phyloP scores from a whole-genome alignment of 345 rosid species.

The Mallotus nudiflorus region DNA sequence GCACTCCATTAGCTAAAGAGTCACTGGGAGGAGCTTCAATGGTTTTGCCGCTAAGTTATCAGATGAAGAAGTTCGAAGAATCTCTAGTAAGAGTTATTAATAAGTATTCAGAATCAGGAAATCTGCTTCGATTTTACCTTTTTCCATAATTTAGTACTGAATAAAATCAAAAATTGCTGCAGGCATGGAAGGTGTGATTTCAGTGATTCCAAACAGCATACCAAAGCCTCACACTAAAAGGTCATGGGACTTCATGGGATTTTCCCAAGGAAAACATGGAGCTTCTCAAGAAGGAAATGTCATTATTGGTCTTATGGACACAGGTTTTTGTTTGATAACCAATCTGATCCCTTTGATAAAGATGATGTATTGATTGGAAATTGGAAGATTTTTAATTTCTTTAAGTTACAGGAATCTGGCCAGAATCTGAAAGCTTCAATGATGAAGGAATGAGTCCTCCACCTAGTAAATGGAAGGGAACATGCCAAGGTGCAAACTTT shows the following conservation, averaged over 20 bases:
- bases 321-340: no score
- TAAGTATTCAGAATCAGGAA: no score
- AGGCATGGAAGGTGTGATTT: constrained; percentile 32
- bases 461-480: constrained; percentile 16
- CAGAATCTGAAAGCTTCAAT: constrained; percentile 21
- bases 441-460: constrained; percentile 10
- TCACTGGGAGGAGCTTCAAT: constrained; percentile 40
- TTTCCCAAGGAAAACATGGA: constrained; percentile 7
- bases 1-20: constrained; percentile 28
- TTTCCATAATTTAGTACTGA: no score
- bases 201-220: constrained; percentile 23
- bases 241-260: constrained; percentile 29
- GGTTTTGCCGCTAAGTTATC: constrained; percentile 52
- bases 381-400: not conserved
- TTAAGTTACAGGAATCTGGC: constrained; percentile 27
- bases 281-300: constrained; percentile 20
- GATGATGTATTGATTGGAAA: no score
- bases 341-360: no score
- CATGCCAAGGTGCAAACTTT: constrained; percentile 2
- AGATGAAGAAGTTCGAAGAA: constrained; percentile 35
- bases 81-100: no score
- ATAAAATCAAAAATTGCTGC: not conserved
- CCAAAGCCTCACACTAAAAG: constrained; percentile 29
- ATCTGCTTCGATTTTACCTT: no score
- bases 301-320: constrained; percentile 25